phyloP scores from a whole-genome alignment of 306 rosid species.

The Rubus parviflorus region DNA sequence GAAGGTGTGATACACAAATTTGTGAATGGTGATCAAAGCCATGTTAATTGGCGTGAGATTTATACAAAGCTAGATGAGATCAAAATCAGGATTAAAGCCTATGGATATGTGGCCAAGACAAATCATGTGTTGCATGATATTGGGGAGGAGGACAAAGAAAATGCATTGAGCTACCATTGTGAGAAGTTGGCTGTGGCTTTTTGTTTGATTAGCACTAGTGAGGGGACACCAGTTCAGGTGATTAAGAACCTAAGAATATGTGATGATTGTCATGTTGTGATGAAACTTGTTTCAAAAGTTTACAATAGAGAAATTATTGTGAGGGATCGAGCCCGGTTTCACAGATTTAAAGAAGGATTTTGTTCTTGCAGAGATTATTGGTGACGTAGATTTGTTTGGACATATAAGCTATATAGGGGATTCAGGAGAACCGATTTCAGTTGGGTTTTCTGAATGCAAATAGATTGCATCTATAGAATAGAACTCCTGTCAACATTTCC shows the following conservation, averaged over 20 bases:
- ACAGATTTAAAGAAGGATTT: constrained; percentile 65
- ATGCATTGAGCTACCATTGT: constrained; percentile 70
- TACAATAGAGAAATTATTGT: constrained; percentile 75
- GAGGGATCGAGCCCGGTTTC: constrained; percentile 86
- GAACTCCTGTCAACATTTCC: neutral
- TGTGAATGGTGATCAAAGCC: constrained; percentile 70
- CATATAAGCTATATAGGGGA: neutral
- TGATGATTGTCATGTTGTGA: constrained; percentile 72
- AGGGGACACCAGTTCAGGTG: constrained; percentile 68
- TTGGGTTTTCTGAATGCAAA: neutral
- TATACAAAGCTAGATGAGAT: constrained; percentile 87
- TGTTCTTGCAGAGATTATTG: constrained; percentile 94
- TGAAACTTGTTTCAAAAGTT: constrained; percentile 60
- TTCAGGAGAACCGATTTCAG: neutral
- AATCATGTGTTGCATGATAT: constrained; percentile 85
- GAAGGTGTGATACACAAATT: constrained; percentile 66
- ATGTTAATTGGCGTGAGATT: constrained; percentile 53
- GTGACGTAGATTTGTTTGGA: constrained; percentile 33
- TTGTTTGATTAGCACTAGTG: constrained; percentile 69
- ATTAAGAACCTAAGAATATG: constrained; percentile 91
- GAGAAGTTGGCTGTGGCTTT: constrained; percentile 91
- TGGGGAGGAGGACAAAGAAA: constrained; percentile 90
- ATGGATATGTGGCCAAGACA: constrained; percentile 66
- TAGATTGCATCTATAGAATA: neutral
- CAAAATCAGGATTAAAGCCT: constrained; percentile 49